These are phyloP conservation scores for Chrysanthemum lavandulifolium DNA, from an alignment of 129 eudicot genomes.

Conservation along the genomic window DNA sequence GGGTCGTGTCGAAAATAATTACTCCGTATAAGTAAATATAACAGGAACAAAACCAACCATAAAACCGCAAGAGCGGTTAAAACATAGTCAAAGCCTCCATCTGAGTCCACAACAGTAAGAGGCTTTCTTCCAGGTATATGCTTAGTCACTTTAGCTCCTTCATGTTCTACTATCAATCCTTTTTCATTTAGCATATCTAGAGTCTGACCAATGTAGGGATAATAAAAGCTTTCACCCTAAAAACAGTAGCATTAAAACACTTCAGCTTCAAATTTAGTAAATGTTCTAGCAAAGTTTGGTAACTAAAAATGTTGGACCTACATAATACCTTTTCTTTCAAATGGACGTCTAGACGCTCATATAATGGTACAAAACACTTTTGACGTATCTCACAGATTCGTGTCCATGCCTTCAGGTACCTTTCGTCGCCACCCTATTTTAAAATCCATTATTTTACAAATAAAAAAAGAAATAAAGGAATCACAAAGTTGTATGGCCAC, in stretches of 20 bases:
- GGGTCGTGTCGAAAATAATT: no score
- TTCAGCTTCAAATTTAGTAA: no score
- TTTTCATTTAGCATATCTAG: conserved; percentile 50
- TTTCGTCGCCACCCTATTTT: conserved; percentile 71
- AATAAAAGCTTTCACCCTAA: conserved; percentile 95
- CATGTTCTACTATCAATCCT: conserved; percentile 88
- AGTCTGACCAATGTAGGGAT: conserved; percentile 62
- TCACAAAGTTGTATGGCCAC: background rate
- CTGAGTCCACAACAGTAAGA: conserved; percentile 86
- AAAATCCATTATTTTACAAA: background rate
- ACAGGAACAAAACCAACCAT: conserved; percentile 49
- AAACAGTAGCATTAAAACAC: no score
- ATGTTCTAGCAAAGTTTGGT: background rate
- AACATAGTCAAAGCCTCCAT: conserved; percentile 97
- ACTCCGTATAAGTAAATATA: no score
- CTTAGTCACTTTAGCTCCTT: conserved; percentile 83
- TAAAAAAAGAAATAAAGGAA: background rate
- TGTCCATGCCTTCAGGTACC: conserved; percentile 77
- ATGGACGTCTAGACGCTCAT: conserved; percentile 65
- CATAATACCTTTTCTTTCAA: conserved; percentile 85
- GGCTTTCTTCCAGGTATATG: conserved; percentile 84
- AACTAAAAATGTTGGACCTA: background rate
- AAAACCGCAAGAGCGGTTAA: conserved; percentile 94
- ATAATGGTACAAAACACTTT: conserved; percentile 58
- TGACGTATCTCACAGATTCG: conserved; percentile 91